Conservation (phyloP, 1,284 basidiomycete genomes). For the Porogramme epimiltina region DNA sequence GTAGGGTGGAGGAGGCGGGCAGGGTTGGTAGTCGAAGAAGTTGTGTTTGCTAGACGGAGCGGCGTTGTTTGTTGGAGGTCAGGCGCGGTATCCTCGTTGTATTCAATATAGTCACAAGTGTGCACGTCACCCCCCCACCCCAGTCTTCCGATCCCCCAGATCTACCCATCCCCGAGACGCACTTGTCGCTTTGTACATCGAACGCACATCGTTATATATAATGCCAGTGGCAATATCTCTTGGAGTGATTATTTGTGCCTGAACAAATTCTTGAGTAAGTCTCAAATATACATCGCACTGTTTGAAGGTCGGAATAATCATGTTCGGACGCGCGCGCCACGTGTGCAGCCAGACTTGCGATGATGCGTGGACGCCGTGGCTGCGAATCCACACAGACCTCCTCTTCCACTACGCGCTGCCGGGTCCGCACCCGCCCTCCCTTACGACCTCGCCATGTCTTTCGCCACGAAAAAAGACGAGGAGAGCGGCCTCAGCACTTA, state of each 20-base stretch:
- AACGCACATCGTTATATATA: conserved; percentile 1
- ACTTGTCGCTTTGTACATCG: neutral
- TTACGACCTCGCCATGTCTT: conserved; percentile 54
- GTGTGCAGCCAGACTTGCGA: conserved; percentile 16
- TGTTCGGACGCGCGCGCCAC: no score
- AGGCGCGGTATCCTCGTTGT: conserved; percentile 21
- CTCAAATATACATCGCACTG: no score
- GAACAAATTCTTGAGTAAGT: no score
- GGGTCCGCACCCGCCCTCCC: conserved; percentile 15
- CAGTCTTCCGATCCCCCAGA: neutral
- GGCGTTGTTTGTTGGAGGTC: conserved; percentile 14
- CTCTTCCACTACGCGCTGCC: conserved; percentile 20
- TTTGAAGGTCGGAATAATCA: no score
- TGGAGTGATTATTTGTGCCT: no score
- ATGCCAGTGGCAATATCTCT: conserved; percentile 1
- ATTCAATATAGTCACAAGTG: conserved; percentile 8
- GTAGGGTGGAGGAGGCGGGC: neutral
- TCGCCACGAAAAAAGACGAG: conserved; percentile 91
- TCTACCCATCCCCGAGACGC: neutral
- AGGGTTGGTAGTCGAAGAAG: neutral
- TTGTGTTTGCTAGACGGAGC: conserved; percentile 4
- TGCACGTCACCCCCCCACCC: conserved; percentile 5
- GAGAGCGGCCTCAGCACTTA: conserved; percentile 85
- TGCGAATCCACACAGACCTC: conserved; percentile 1
- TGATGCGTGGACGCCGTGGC: conserved; percentile 16